These are phyloP conservation scores for Aspergillus caelatus DNA, from an alignment of 2,329 filamentous ascomycete species.

Conservation along the genomic window DNA sequence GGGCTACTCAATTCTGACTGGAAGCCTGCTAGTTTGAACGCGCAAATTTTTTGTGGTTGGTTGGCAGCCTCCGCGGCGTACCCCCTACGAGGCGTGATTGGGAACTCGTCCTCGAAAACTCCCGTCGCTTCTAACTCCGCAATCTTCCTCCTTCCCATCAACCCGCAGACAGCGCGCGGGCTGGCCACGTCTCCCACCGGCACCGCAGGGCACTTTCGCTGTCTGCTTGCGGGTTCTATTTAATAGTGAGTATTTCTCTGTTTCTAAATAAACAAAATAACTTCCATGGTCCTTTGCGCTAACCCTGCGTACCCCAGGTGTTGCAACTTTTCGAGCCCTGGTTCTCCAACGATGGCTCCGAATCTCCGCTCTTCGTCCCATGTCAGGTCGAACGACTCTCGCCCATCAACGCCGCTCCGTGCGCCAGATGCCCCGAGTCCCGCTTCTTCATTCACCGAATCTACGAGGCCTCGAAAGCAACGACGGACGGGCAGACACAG, in stretches of 20 bases:
- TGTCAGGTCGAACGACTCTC: conserved; percentile 33
- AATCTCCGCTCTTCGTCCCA: conserved; percentile 39
- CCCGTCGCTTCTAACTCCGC: conserved; percentile 28
- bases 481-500: conserved; percentile 34
- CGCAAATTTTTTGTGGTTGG: conserved; percentile 19
- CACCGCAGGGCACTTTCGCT: conserved; percentile 34
- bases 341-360: conserved; percentile 34
- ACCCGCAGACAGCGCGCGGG: conserved; percentile 35
- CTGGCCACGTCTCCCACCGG: conserved; percentile 34
- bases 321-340: conserved; percentile 24
- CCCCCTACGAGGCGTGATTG: conserved; percentile 31
- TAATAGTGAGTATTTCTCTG: conserved; percentile 26
- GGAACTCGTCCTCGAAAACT: conserved; percentile 31
- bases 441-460: conserved; percentile 30
- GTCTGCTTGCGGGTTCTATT: conserved; percentile 27
- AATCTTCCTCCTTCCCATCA: conserved; percentile 29
- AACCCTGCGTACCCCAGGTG: conserved; percentile 23
- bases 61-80: conserved; percentile 21
- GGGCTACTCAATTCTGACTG: conserved; percentile 5
- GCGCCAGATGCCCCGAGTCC: conserved; percentile 21
- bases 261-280: background rate
- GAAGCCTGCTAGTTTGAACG: conserved; percentile 9
- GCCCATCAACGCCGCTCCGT: conserved; percentile 35
- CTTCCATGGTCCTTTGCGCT: conserved; percentile 19
- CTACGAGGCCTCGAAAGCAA: conserved; percentile 34